A percentile compares a stretch with the other conserved stretches of the same genome.
Conservation (phyloP, 176 grass and related monocot genomes). For the barley (Hordeum vulgare) region DNA sequence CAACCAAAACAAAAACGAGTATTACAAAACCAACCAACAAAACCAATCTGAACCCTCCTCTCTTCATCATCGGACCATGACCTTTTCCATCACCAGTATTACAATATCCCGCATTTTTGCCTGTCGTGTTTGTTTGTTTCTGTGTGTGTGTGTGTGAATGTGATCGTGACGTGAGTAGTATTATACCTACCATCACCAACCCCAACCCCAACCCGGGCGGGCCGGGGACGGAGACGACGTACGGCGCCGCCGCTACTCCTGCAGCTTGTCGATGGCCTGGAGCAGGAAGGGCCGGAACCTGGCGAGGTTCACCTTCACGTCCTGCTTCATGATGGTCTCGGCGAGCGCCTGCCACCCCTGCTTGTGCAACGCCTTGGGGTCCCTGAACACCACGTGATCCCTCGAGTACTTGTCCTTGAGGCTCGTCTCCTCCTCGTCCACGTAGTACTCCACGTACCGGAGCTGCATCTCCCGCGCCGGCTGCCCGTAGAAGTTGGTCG, state of each 20-base stretch:
- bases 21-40: too few relatives aligned
- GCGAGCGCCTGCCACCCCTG: conserved; percentile 50
- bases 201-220: too few relatives aligned
- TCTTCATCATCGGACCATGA: too few relatives aligned
- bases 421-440: background rate
- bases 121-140: too few relatives aligned
- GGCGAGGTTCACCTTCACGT: conserved; percentile 58
- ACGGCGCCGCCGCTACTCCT: conserved; percentile 19
- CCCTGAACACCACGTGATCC: conserved; percentile 55
- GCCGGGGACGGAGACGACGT: background rate
- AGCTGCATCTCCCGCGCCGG: background rate
- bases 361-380: conserved; percentile 46
- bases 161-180: too few relatives aligned
- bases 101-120: too few relatives aligned
- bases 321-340: conserved; percentile 70
- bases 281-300: conserved; percentile 47
- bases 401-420: conserved; percentile 45
- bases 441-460: background rate
- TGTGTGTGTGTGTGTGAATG: too few relatives aligned
- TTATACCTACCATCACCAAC: background rate
- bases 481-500: conserved; percentile 8
- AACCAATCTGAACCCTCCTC: too few relatives aligned
- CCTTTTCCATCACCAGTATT: too few relatives aligned
- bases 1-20: too few relatives aligned
- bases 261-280: conserved; percentile 51